Conservation (phyloP, 495 filamentous ascomycete species). For the Rhizodiscina lignyota region DNA sequence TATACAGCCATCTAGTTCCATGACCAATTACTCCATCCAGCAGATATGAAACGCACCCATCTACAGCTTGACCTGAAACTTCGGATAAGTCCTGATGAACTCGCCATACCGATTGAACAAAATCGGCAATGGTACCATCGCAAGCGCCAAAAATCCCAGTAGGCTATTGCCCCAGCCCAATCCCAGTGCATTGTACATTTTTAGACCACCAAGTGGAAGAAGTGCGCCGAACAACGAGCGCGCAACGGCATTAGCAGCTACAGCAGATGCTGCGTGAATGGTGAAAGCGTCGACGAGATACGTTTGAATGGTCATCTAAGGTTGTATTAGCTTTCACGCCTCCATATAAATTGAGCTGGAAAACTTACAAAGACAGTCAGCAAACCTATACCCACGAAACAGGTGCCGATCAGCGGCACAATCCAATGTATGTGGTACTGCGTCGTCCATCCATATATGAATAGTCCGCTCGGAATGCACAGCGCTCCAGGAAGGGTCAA, state of each 20-base stretch:
- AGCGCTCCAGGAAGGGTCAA: slow-evolving; percentile 13
- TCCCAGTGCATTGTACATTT: slow-evolving; percentile 6
- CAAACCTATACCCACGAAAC: slow-evolving; percentile 15
- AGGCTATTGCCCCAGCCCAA: slow-evolving; percentile 10
- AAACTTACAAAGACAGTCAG: slow-evolving; percentile 18
- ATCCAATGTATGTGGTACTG: slow-evolving; percentile 17
- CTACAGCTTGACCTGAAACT: no score
- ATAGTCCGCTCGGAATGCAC: slow-evolving; percentile 15
- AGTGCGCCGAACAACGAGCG: slow-evolving; percentile 8
- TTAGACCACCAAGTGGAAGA: slow-evolving; percentile 8
- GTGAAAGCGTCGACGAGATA: slow-evolving; percentile 24
- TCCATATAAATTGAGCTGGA: no score
- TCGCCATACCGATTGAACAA: slow-evolving; percentile 9
- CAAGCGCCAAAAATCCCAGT: slow-evolving; percentile 8
- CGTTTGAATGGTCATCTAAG: slow-evolving; percentile 14
- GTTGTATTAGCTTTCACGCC: no score
- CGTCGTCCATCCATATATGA: slow-evolving; percentile 21
- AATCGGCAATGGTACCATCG: slow-evolving; percentile 10
- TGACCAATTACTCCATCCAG: no score
- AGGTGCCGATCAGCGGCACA: slow-evolving; percentile 11
- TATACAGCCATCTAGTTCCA: no score
- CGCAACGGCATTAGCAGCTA: slow-evolving; percentile 15
- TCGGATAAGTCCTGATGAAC: slow-evolving; percentile 1
- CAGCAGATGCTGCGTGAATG: slow-evolving; percentile 17
- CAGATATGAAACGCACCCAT: no score